Percentiles rank a stretch among this genome's conserved stretches.
phyloP scores from a whole-genome alignment of 257 asterid species.

The Echium plantagineum region DNA sequence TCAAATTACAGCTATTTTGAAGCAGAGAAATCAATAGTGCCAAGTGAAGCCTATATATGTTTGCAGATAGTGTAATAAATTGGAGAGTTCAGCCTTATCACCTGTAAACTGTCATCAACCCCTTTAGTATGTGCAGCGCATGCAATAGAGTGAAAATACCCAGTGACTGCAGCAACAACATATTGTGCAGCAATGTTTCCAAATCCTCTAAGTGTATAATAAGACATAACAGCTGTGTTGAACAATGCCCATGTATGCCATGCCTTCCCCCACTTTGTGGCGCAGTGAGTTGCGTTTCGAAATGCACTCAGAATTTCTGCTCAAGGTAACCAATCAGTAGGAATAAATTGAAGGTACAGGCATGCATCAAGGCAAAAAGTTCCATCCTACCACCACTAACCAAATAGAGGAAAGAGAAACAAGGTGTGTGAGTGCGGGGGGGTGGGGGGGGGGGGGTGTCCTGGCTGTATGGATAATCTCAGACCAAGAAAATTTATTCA shows the following conservation, averaged over 20 bases:
- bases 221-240: constrained; percentile 98
- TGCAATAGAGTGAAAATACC: constrained; percentile 97
- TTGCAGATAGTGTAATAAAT: not conserved
- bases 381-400: not conserved
- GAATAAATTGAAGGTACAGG: not conserved
- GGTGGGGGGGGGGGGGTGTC: not conserved
- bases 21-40: not conserved
- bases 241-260: constrained; percentile 99
- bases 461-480: not conserved
- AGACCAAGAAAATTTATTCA: constrained; percentile 10
- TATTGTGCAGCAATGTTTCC: constrained; percentile 60
- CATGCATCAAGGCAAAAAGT: not conserved
- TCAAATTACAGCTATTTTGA: too few relatives aligned
- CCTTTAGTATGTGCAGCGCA: constrained; percentile 97
- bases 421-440: too few relatives aligned
- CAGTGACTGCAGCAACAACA: constrained; percentile 93
- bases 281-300: constrained; percentile 71
- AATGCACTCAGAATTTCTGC: constrained; percentile 88
- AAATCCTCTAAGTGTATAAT: constrained; percentile 69
- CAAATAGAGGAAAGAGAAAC: not conserved
- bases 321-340: constrained; percentile 11
- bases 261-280: constrained; percentile 88
- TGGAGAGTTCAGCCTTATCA: constrained; percentile 13
- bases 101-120: constrained; percentile 98
- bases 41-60: not conserved